Evolutionary conservation across 441 rosid genomes (phyloP), one percentile per base, ranked within the genome.

Genomic region (Adansonia gregorii): DNA sequence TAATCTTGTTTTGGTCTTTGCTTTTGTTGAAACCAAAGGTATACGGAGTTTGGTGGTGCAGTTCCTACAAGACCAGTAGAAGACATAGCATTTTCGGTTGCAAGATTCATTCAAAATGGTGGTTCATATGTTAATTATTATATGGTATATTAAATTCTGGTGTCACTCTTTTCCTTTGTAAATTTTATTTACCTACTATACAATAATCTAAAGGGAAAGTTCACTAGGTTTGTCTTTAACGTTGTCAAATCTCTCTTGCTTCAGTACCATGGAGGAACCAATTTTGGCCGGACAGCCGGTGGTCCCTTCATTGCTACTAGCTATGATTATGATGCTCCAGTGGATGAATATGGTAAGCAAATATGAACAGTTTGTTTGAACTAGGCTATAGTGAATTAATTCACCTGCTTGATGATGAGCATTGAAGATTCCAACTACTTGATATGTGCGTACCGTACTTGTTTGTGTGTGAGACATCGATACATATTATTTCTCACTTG

Each of bases 221-320:
- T 63, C 56, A 5, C 39, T 8, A 11, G 45, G 61, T 64, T n/a
- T 63, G 59, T 51, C 12, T 31, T 46, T 43, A 19, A 56, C 5
- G 2, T 58, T 58, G 11, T 11, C 63, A 0, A 19, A 15, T 22
- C 63, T 4, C 39, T 83, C 51, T 52, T 58, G 48, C 39, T 63
- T 11, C 80, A 91, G 95, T 91, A 89, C 73, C 95, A 91, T 59
- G 95, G 95, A 78, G 95, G 95, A 67, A 88, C 95, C 0, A 89
- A 89, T 56, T 91, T 91, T 17, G 92, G 82, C 48, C 75, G 92
- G 77, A 91, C 95, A 10, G 86, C 93, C 3, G 93, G 93, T 58
- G 93, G 90, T 74, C 87, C 85, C 55, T 91, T 88, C 83, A 86
- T 91, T 81, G 83, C 95, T 48, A 86, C 93, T 24, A 91, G 93